These are phyloP conservation scores for Aspergillus baeticus DNA, from an alignment of 495 filamentous ascomycete species.

Conservation along the genomic window DNA sequence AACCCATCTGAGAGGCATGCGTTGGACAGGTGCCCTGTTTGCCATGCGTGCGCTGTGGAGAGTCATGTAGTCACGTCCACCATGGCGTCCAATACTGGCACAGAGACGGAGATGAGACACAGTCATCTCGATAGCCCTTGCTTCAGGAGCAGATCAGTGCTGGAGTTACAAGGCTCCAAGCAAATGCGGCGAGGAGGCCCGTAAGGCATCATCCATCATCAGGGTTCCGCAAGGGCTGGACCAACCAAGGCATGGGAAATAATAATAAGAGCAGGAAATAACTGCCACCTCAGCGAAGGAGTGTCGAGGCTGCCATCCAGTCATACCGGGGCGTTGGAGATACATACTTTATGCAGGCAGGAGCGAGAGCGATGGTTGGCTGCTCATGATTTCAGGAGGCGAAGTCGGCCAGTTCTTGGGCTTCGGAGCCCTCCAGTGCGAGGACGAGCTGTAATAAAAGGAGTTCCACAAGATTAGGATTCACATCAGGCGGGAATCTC, in stretches of 20 bases:
- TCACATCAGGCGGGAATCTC: neutral
- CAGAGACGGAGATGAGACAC: neutral
- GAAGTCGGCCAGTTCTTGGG: constrained; percentile 19
- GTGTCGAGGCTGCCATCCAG: neutral
- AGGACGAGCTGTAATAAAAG: constrained; percentile 2
- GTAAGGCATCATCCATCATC: constrained; percentile 11
- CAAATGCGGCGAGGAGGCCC: neutral
- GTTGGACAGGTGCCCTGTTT: neutral
- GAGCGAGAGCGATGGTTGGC: constrained; percentile 16
- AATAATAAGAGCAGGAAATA: constrained; percentile 8
- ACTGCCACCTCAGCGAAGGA: constrained; percentile 12
- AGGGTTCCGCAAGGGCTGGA: constrained; percentile 12
- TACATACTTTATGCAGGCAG: constrained; percentile 18
- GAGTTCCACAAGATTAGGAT: constrained; percentile 11
- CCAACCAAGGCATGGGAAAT: constrained; percentile 7
- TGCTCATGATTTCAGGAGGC: constrained; percentile 23
- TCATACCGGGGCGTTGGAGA: constrained; percentile 4
- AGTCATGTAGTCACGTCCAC: neutral
- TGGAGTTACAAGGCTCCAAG: neutral
- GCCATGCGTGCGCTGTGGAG: neutral
- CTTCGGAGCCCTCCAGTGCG: neutral
- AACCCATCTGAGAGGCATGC: neutral
- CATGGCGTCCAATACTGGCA: neutral
- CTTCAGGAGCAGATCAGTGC: neutral
- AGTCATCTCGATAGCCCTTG: neutral